Base-by-base conservation (phyloP, 768 basidiomycete genomes). In the Trametes cubensis region DNA sequence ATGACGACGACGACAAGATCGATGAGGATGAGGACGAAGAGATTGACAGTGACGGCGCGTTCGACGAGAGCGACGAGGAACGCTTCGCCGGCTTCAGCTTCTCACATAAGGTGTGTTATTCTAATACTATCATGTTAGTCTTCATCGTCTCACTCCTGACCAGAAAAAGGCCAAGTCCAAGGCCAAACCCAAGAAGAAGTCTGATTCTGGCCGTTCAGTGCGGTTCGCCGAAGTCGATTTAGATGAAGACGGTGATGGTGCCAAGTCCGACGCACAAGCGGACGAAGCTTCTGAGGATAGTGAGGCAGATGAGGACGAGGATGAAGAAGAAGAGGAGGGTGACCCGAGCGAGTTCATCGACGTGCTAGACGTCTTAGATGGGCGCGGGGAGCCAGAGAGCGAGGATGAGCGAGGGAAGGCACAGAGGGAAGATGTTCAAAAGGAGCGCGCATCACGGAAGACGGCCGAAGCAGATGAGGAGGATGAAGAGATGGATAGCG, bases 31-130 rank as follows among this genome's bases (percentile, higher is more conserved):
- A 95, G 64, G 93, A 95, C 69, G 92, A 94, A 69, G 92, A 94
- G 62, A 83, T 94, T 47, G 90, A 92, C 62, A 89, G 87, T 64
- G 94, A 95, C 68, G 87, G 80, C 63, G 93, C 91, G 1, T 91
- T 92, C 62, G 90, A 92, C 63, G 89, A 91, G 71, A 86, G 83
- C 58, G 92, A 92, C 38, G 87, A 87, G 60, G 92, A 94, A n/a
- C 77, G 80, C 3, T 93, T 87, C 74, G 86, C 85, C 11, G 87
- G 85, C 3, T 88, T 88, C 64, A 67, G 63, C 15, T 81, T 82
- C 62, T 66, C 71, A 42, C 80, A 83, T 6, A 71, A 69, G 59
- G 73, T 67, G 77, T 62, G 65, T 54, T 53, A 50, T 18, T 54
- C 50, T 40, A 21, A 23, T 17, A 46, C 41, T 25, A 47, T 39